Percentiles rank a stretch among this genome's conserved stretches.
These are phyloP conservation scores for Schizosaccharomyces japonicus DNA, from an alignment of 805 yeast species.

Conservation along the genomic window DNA sequence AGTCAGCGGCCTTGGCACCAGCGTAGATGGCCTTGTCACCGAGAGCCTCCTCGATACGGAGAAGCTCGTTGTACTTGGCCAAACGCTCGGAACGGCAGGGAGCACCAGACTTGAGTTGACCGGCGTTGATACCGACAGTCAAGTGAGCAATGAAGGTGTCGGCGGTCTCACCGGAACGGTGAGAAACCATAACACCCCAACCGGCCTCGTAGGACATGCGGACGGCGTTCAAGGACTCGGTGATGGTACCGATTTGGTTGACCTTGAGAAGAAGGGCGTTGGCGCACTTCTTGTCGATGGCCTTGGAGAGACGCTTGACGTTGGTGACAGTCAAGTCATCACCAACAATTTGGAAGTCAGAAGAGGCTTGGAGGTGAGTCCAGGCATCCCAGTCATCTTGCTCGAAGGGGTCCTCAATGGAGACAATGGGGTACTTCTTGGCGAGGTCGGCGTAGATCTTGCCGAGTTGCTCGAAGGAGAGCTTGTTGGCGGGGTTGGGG, in stretches of 20 bases:
- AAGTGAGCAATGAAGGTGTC: slow-evolving; percentile 95
- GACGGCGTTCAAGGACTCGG: slow-evolving; percentile 95
- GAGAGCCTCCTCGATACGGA: slow-evolving; percentile 95
- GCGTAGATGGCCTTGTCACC: slow-evolving; percentile 85
- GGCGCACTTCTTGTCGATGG: slow-evolving; percentile 90
- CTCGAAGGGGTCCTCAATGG: slow-evolving; percentile 96
- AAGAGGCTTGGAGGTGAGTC: slow-evolving; percentile 47
- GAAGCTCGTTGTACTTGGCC: slow-evolving; percentile 94
- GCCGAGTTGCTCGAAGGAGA: slow-evolving; percentile 70
- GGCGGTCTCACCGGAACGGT: slow-evolving; percentile 99
- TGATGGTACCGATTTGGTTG: slow-evolving; percentile 91
- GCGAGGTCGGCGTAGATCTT: slow-evolving; percentile 56
- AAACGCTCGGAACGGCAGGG: slow-evolving; percentile 99
- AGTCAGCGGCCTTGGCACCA: slow-evolving; percentile 5
- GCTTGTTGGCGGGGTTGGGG: slow-evolving; percentile 75
- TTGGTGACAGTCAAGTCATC: slow-evolving; percentile 98
- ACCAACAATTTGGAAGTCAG: slow-evolving; percentile 64
- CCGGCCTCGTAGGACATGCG: slow-evolving; percentile 81
- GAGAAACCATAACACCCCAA: slow-evolving; percentile 99
- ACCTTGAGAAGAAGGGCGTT: slow-evolving; percentile 89
- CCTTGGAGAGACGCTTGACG: slow-evolving; percentile 81
- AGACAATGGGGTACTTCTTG: slow-evolving; percentile 87
- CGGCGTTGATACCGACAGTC: slow-evolving; percentile 91
- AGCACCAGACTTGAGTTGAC: slow-evolving; percentile 99
- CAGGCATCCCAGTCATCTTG: slow-evolving; percentile 99